Evolutionary conservation across 2,329 filamentous ascomycete genomes (phyloP).

Genomic region (Colletotrichum nymphaeae): DNA sequence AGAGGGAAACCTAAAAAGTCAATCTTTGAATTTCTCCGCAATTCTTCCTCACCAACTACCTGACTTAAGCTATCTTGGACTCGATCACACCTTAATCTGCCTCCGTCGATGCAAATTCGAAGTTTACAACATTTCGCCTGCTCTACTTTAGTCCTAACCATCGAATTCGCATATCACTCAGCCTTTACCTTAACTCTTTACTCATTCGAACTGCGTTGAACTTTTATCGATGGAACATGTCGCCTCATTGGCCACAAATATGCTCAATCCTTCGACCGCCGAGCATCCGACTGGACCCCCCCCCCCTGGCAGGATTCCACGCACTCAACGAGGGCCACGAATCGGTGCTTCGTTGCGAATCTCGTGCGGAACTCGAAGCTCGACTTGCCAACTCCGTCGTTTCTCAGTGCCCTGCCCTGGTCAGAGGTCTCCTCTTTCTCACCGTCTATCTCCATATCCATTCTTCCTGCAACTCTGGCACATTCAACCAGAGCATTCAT

Average conservation of each 20-base stretch:
- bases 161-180: neutral
- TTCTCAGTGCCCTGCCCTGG: neutral
- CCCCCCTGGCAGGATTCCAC: neutral
- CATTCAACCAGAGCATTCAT: neutral
- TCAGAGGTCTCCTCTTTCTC: neutral
- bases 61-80: too few relatives aligned
- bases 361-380: neutral
- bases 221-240: neutral
- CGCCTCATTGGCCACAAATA: neutral
- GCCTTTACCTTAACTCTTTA: neutral
- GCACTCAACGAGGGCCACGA: neutral
- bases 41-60: neutral
- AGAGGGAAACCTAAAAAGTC: neutral
- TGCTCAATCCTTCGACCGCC: neutral
- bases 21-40: neutral
- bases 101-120: neutral
- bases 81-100: neutral
- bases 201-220: neutral
- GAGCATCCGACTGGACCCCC: neutral
- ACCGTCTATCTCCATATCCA: constrained; percentile 7
- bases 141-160: neutral
- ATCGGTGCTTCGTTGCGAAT: neutral
- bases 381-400: neutral
- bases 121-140: neutral
- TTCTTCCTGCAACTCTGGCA: neutral